phyloP scores from a whole-genome alignment of 2,329 filamentous ascomycete genomes.

The Diaporthe sp. region DNA sequence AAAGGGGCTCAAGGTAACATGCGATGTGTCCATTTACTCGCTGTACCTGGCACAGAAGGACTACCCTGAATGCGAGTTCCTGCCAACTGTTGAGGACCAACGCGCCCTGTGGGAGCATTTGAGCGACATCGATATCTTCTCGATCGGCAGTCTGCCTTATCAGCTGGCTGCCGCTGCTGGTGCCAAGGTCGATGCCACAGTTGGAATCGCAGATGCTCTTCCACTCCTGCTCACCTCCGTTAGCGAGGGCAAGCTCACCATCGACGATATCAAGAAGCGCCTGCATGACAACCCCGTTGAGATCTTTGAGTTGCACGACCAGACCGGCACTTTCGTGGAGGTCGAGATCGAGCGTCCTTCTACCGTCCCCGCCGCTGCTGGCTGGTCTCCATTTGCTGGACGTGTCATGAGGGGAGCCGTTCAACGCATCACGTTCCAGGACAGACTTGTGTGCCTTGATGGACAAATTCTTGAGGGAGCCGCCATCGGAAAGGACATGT shows the following conservation, averaged over 20 bases:
- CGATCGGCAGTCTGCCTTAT: slow-evolving; percentile 82
- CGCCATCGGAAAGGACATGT: slow-evolving; percentile 80
- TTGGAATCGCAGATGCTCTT: slow-evolving; percentile 80
- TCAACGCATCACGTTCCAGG: slow-evolving; percentile 81
- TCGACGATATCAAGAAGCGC: slow-evolving; percentile 79
- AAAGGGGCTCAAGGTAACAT: slow-evolving; percentile 86
- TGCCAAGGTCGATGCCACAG: slow-evolving; percentile 67
- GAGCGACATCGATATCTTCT: slow-evolving; percentile 82
- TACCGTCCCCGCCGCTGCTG: slow-evolving; percentile 62
- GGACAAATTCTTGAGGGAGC: slow-evolving; percentile 71
- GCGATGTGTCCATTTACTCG: slow-evolving; percentile 85
- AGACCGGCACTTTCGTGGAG: slow-evolving; percentile 79
- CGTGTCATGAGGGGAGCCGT: slow-evolving; percentile 78
- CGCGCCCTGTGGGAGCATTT: slow-evolving; percentile 81
- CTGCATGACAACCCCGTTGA: slow-evolving; percentile 84
- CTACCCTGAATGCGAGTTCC: slow-evolving; percentile 74
- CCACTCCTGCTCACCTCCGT: slow-evolving; percentile 83
- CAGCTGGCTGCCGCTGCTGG: slow-evolving; percentile 74
- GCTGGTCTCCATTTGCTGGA: slow-evolving; percentile 81
- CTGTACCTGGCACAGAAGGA: slow-evolving; percentile 81
- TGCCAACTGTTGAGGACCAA: slow-evolving; percentile 79
- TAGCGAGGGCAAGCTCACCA: slow-evolving; percentile 77
- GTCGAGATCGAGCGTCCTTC: slow-evolving; percentile 82
- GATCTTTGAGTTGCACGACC: slow-evolving; percentile 87
- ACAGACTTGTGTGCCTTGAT: slow-evolving; percentile 81